Conservation (phyloP, 225 moss, liverwort and hornwort species). For the Sphagnum contortum region DNA sequence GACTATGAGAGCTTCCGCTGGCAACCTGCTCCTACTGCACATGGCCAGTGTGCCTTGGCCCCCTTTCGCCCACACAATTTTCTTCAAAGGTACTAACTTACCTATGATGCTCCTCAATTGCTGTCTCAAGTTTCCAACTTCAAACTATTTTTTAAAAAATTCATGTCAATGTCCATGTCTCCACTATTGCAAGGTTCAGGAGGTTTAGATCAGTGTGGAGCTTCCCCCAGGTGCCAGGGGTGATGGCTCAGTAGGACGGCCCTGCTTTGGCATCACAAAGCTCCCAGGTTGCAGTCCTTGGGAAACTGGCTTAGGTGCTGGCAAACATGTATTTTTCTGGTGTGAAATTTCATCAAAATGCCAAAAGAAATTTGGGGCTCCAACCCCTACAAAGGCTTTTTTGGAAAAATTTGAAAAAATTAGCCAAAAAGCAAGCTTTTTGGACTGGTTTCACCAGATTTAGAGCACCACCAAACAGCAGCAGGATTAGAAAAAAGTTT, state of each 20-base stretch:
- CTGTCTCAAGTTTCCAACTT: background rate
- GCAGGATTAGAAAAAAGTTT: no score
- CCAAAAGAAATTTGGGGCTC: no score
- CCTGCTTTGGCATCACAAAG: no score
- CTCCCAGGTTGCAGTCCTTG: background rate
- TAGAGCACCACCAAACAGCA: no score
- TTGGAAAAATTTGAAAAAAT: no score
- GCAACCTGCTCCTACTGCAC: slow-evolving; percentile 33
- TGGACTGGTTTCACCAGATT: no score
- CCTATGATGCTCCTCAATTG: background rate
- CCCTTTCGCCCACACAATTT: slow-evolving; percentile 33
- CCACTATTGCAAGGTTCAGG: no score
- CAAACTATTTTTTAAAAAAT: background rate
- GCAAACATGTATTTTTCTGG: no score
- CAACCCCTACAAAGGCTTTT: no score
- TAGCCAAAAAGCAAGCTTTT: no score
- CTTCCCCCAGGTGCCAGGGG: background rate
- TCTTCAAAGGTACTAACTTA: slow-evolving; percentile 32
- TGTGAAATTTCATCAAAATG: no score
- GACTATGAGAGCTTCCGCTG: slow-evolving; percentile 65
- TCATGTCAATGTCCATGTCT: no score
- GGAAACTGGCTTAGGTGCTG: background rate
- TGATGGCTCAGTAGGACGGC: background rate
- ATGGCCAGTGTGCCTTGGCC: slow-evolving; percentile 46
- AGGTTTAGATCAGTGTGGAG: background rate